Evolutionary conservation across 1,284 basidiomycete genomes (phyloP), one percentile per base, ranked within the genome.

Genomic region (Ustilago loliicola): DNA sequence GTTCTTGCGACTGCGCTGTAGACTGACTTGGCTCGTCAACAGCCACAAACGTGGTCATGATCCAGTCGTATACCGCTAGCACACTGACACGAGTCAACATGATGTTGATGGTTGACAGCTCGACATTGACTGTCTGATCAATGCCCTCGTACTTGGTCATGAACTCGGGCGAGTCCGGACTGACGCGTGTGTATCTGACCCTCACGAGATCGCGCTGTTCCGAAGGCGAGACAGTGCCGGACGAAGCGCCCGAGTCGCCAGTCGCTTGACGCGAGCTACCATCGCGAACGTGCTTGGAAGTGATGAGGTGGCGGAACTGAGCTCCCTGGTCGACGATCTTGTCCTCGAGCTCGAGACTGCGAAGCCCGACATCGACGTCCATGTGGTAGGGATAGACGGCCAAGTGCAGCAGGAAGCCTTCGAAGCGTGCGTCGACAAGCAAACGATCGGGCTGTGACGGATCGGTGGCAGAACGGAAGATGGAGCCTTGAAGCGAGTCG

Each of bases 101-200:
- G 87, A 99, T 92, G 73, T 96, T 91, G 87, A 99, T 93, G 0
- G 97, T 98, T 3, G 96, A 97, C 51, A 99, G 89, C 80, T 92
- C 92, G 69, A 96, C 91, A 82, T 96, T 92, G 66, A 99, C 91
- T 67, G 88, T 93, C 87, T 98, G 94, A 40, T 98, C 93, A 61
- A 96, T 92, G 17, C 93, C 93, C 76, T 96, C 94, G 86, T 94
- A 93, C 9, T 91, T 88, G 2, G 91, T 91, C 83, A 91, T 88
- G 87, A 94, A 98, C 81, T 98, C 94, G 0, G 97, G 95, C 3
- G 94, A 95, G 45, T 91, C 90, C 80, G 91, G 91, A 85, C 97
- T 92, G 0, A 93, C 93, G 48, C 93, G 91, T 19, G 89, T 88
- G 85, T 99, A 99, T 25, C 90, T 89, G 61, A 99, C 91, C n/a